Conservation (phyloP, 106 monocot species). For the Iris macrosiphon region DNA sequence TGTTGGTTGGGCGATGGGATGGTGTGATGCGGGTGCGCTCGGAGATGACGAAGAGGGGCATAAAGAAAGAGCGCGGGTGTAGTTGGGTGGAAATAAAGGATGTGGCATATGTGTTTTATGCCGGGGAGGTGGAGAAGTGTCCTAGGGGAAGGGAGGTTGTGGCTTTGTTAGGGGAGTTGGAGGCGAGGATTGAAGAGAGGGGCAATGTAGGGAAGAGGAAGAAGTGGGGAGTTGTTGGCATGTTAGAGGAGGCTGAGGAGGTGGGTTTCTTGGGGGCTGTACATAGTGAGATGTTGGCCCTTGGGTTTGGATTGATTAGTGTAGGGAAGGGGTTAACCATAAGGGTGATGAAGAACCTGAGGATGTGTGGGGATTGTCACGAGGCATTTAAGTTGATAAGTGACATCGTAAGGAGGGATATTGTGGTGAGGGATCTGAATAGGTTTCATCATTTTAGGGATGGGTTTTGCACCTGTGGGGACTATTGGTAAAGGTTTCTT, state of each 20-base stretch:
- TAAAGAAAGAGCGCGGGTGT: constrained; percentile 68
- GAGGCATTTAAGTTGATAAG: constrained; percentile 68
- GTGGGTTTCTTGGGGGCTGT: constrained; percentile 25
- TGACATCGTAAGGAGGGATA: constrained; percentile 50
- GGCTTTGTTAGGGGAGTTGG: constrained; percentile 43
- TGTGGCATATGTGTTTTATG: constrained; percentile 48
- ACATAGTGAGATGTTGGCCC: constrained; percentile 81
- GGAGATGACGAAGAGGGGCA: constrained; percentile 58
- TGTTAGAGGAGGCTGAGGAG: constrained; percentile 17
- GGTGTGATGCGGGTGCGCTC: constrained; percentile 26
- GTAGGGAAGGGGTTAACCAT: constrained; percentile 42
- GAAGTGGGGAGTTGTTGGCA: constrained; percentile 4
- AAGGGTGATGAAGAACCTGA: constrained; percentile 92
- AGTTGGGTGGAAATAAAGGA: constrained; percentile 88
- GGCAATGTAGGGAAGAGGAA: constrained; percentile 18
- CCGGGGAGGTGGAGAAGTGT: constrained; percentile 26
- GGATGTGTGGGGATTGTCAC: constrained; percentile 87
- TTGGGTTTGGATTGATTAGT: constrained; percentile 61
- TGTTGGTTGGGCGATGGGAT: constrained; percentile 42
- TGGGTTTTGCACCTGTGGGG: constrained; percentile 67
- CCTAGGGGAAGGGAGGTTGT: constrained; percentile 26
- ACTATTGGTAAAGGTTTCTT: constrained; percentile 77
- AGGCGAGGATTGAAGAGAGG: constrained; percentile 50
- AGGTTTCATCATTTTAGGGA: constrained; percentile 77
- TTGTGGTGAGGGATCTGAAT: constrained; percentile 86